Evolutionary conservation across 164 flowering plant species (phyloP), one percentile per base, ranked within the genome.

Genomic region (Buxus sempervirens): DNA sequence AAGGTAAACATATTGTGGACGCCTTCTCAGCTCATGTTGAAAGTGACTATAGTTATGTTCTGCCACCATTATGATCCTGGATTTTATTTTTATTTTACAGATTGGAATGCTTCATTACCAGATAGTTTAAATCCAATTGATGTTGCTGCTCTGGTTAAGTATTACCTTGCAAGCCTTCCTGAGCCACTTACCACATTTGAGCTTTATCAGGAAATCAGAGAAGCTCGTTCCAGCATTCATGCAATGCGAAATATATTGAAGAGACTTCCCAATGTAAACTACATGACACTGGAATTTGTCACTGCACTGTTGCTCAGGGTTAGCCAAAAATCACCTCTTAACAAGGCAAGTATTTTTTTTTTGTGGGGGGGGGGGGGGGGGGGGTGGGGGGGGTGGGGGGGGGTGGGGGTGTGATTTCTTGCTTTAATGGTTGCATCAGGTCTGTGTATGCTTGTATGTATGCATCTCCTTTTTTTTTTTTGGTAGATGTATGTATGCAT

Each of bases 131-230:
- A 79, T 65, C 86, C 97, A 62, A 58, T 87, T 70, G 89, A 86
- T 64, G 87, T 86, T 42, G 97, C 97, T 12, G 78, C 82, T 65
- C 78, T 93, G 1, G 65, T 73, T 16, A 93, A 93, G 76, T 93
- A 87, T 71, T 93, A 89, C 73, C 80, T 93, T 71, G 93, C 91
- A 63, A 87, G 97, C 80, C 94, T 93, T 75, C 94, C 98, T 60
- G 93, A 89, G 83, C 98, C 98, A 10, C 82, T 93, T 28, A 79
- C 84, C 48, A 87, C 97, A 56, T 89, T 85, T 77, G 85, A 79
- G 64, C 90, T 89, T 58, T 85, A 86, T 75, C 80, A 88, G 68
- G 94, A 87, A 66, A 81, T 93, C 51, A 87, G 82, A 80, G 76
- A 75, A 71, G 90, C 94, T 68, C 90, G 91, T n/a, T 84, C 89